Percentiles rank a stretch among this genome's conserved stretches.
These are phyloP conservation scores for Leccinum truebloodii DNA, from an alignment of 768 basidiomycete species.

Conservation along the genomic window DNA sequence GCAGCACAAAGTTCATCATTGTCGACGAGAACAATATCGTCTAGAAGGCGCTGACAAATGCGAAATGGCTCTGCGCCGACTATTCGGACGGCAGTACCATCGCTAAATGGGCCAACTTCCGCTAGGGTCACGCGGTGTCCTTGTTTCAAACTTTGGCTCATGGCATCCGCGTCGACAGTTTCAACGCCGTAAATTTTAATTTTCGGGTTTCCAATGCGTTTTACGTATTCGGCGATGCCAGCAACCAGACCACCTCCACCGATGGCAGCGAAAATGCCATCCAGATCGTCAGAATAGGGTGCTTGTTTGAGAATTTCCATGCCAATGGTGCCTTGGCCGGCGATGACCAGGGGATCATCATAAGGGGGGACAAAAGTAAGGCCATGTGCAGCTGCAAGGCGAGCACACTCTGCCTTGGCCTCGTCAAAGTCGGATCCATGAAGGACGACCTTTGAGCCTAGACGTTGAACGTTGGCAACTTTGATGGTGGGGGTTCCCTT, in stretches of 20 bases:
- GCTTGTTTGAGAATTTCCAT: constrained; percentile 95
- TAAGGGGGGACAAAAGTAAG: constrained; percentile 95
- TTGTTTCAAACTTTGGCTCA: constrained; percentile 77
- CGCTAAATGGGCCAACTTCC: constrained; percentile 96
- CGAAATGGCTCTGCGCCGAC: constrained; percentile 96
- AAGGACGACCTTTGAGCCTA: constrained; percentile 93
- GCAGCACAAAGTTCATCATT: constrained; percentile 99
- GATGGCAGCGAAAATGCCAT: constrained; percentile 86
- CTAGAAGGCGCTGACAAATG: constrained; percentile 82
- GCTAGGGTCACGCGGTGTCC: constrained; percentile 81
- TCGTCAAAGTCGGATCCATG: constrained; percentile 94
- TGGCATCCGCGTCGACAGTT: constrained; percentile 93
- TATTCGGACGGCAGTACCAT: constrained; percentile 95
- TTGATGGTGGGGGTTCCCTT: constrained; percentile 94
- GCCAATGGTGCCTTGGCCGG: constrained; percentile 94
- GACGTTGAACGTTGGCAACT: constrained; percentile 89
- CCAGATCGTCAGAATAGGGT: constrained; percentile 69
- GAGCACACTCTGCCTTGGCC: constrained; percentile 91
- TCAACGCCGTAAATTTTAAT: constrained; percentile 90
- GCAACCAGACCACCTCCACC: constrained; percentile 93
- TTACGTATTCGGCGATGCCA: constrained; percentile 92
- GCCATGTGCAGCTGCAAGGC: constrained; percentile 72
- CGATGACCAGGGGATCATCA: constrained; percentile 95
- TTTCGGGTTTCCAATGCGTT: constrained; percentile 83
- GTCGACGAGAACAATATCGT: constrained; percentile 79